Evolutionary conservation across 2,329 filamentous ascomycete species (phyloP).

Genomic region (Pezicula neosporulosa): DNA sequence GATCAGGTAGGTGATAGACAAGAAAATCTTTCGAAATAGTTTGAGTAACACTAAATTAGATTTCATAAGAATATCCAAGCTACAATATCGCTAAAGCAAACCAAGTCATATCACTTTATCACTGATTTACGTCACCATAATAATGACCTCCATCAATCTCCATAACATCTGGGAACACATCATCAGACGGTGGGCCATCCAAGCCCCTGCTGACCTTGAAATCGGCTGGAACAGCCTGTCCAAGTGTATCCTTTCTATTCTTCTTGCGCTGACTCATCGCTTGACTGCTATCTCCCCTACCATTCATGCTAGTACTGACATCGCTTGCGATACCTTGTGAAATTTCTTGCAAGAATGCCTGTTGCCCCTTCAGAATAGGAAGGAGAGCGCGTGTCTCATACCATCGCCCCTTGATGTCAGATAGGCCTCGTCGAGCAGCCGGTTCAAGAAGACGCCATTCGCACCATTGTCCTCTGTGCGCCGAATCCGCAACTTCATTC

Average conservation of each 20-base stretch:
- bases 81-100: too few species aligned
- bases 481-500: conserved; percentile 42
- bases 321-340: conserved; percentile 34
- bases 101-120: not conserved
- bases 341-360: conserved; percentile 30
- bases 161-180: conserved; percentile 21
- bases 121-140: too few species aligned
- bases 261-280: conserved; percentile 23
- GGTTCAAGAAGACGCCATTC: conserved; percentile 28
- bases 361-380: conserved; percentile 28
- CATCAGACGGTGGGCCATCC: conserved; percentile 24
- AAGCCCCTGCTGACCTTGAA: conserved; percentile 30
- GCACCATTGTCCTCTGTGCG: conserved; percentile 21
- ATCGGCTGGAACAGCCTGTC: conserved; percentile 27
- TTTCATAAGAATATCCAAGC: too few species aligned
- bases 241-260: conserved; percentile 30
- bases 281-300: conserved; percentile 35
- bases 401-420: conserved; percentile 56
- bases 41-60: too few species aligned
- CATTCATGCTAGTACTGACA: conserved; percentile 42
- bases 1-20: too few species aligned
- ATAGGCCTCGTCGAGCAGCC: conserved; percentile 28
- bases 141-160: too few species aligned
- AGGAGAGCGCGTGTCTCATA: conserved; percentile 53
- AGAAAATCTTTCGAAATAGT: too few species aligned